Evolutionary conservation across 805 yeast species (phyloP), one percentile per base, ranked within the genome.

Genomic region (Kodamaea laetipori): DNA sequence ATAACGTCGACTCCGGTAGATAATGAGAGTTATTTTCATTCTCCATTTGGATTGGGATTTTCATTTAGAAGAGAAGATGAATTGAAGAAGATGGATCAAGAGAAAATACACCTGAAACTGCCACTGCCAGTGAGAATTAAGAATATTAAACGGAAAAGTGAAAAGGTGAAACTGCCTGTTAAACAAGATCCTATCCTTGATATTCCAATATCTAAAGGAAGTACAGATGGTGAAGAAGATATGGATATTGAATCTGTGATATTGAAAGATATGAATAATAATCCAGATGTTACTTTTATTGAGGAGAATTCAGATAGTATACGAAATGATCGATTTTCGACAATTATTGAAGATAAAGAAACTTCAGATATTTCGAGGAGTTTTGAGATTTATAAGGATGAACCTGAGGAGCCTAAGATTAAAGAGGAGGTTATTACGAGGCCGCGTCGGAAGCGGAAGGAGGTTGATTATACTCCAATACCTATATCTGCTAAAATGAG

Each of bases 401-500:
- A 27, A 15, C 16, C 17, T 13, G 19, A 36, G 13, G 24, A 23
- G 10, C 32, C 41, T 24, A 26, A 37, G 12, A 12, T 18, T 11
- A 35, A 35, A 9, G 38, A 19, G 27, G 38, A 35, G 19, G 6
- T 11, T 8, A 7, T 19, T 17, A 15, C 11, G 16, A 52, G 76
- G 31, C 66, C 84, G 38, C 62, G 80, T 44, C 69, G 88, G 17
- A 66, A 80, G 16, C 74, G 80, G 3, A 78, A 76, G 45, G 73
- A 76, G 8, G 78, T 87, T 4, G 78, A 81, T 57, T 87, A 87
- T 53, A 80, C 80, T 13, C 70, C 80, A 25, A 89, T 90, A 0
- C 80, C 90, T 1, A 60, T 84, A 41, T 69, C 85, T 30, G 77
- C 74, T 11, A 86, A 85, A 56, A 73, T 84, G 82, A 75, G 95